These are phyloP conservation scores for Cordyceps fumosorosea DNA, from an alignment of 2,329 filamentous ascomycete species.

Conservation along the genomic window DNA sequence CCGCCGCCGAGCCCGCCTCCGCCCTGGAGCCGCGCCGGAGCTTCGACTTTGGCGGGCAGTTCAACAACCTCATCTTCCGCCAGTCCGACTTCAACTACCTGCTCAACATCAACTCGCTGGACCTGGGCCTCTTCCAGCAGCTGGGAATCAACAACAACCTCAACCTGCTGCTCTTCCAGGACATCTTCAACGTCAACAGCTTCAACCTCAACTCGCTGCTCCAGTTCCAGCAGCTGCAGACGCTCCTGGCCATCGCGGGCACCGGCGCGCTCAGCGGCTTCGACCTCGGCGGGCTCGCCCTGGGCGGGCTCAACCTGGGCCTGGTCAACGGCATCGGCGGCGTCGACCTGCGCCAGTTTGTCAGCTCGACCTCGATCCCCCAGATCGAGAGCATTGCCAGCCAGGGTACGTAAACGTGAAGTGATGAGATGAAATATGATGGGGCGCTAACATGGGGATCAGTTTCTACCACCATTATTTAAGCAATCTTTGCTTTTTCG, in stretches of 20 bases:
- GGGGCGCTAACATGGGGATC: neutral
- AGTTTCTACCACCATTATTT: slow-evolving; percentile 13
- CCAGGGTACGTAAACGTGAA: slow-evolving; percentile 16
- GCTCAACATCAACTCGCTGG: slow-evolving; percentile 39
- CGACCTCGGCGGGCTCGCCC: slow-evolving; percentile 21
- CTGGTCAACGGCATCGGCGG: slow-evolving; percentile 22
- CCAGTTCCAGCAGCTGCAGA: slow-evolving; percentile 35
- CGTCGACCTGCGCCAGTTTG: slow-evolving; percentile 25
- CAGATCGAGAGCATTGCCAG: slow-evolving; percentile 24
- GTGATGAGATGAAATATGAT: too few relatives aligned
- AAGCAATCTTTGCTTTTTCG: neutral
- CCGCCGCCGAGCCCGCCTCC: slow-evolving; percentile 24
- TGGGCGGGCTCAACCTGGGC: slow-evolving; percentile 25
- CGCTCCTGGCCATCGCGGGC: slow-evolving; percentile 27
- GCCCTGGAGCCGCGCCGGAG: slow-evolving; percentile 30
- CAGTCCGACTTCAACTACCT: slow-evolving; percentile 38
- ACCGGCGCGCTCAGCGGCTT: slow-evolving; percentile 25
- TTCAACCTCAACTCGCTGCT: slow-evolving; percentile 36
- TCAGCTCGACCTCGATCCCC: slow-evolving; percentile 21
- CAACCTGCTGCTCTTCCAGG: slow-evolving; percentile 36
- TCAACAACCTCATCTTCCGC: slow-evolving; percentile 35
- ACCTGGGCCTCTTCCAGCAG: slow-evolving; percentile 35
- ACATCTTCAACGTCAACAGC: slow-evolving; percentile 32
- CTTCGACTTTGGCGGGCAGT: slow-evolving; percentile 31
- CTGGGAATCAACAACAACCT: slow-evolving; percentile 38